These are phyloP conservation scores for Micractinium conductrix DNA, from an alignment of 139 green algal genomes.

Conservation along the genomic window DNA sequence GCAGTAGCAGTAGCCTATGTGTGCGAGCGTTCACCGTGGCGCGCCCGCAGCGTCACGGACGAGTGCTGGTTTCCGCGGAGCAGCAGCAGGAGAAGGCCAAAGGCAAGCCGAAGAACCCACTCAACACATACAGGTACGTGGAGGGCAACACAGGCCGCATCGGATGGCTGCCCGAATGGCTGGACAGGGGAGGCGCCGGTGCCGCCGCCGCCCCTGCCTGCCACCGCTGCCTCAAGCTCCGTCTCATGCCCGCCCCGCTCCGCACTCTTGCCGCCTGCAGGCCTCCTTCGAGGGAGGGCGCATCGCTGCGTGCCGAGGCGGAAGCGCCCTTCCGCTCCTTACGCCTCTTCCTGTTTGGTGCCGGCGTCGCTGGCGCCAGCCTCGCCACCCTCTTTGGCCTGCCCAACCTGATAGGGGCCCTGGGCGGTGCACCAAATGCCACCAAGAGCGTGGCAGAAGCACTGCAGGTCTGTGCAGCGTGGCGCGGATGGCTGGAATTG, in stretches of 20 bases:
- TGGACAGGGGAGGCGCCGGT: too few relatives aligned
- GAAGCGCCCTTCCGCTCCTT: conserved; percentile 72
- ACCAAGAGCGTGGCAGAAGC: conserved; percentile 61
- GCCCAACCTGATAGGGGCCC: conserved; percentile 64
- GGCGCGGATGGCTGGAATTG: too few relatives aligned
- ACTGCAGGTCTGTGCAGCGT: conserved; percentile 64
- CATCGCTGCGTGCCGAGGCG: conserved; percentile 66
- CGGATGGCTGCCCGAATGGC: too few relatives aligned
- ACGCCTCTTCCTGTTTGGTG: conserved; percentile 78
- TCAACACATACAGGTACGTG: conserved; percentile 13
- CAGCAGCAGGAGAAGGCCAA: conserved; percentile 1
- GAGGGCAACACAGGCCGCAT: too few relatives aligned
- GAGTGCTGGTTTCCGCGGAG: background rate
- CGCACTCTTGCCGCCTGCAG: conserved; percentile 19
- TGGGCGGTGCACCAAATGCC: conserved; percentile 60
- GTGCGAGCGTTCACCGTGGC: too few relatives aligned
- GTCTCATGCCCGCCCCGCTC: background rate
- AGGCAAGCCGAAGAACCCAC: background rate
- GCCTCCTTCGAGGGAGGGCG: conserved; percentile 40
- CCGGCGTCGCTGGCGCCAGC: conserved; percentile 55
- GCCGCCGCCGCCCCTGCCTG: background rate
- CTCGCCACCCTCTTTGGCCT: conserved; percentile 71
- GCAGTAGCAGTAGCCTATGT: too few relatives aligned
- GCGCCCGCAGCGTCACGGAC: too few relatives aligned
- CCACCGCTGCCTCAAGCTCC: background rate